Evolutionary conservation across 2,329 filamentous ascomycete species (phyloP).

Genomic region (Fonsecaea erecta): DNA sequence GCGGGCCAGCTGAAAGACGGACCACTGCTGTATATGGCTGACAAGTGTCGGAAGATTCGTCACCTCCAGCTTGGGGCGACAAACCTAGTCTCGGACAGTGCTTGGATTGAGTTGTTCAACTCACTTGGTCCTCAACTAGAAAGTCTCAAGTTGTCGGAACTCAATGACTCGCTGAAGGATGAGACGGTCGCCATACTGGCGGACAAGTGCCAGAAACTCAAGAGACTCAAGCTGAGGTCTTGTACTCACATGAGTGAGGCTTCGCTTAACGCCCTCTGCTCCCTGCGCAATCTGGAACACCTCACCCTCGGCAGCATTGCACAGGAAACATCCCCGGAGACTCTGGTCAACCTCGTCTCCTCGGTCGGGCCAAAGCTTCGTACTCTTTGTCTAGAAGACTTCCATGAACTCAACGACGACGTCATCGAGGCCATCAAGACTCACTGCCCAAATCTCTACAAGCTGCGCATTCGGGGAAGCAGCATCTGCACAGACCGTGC

Average conservation of each 20-base stretch:
- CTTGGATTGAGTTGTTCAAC: constrained; percentile 73
- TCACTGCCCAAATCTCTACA: constrained; percentile 69
- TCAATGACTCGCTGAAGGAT: constrained; percentile 80
- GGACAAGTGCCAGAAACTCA: constrained; percentile 68
- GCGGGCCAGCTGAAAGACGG: constrained; percentile 90
- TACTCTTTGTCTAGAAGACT: constrained; percentile 76
- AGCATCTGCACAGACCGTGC: constrained; percentile 74
- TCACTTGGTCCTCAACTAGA: constrained; percentile 69
- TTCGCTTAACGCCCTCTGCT: constrained; percentile 68
- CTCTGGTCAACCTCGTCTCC: constrained; percentile 65
- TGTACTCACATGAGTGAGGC: constrained; percentile 74
- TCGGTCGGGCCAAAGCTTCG: constrained; percentile 68
- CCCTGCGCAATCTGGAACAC: constrained; percentile 69
- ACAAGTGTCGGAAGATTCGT: constrained; percentile 70
- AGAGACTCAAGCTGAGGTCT: constrained; percentile 77
- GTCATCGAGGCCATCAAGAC: constrained; percentile 73
- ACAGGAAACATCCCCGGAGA: constrained; percentile 59
- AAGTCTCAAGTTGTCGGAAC: constrained; percentile 77
- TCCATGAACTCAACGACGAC: constrained; percentile 66
- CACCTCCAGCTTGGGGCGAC: constrained; percentile 79
- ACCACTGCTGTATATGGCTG: constrained; percentile 79
- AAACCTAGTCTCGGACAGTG: constrained; percentile 77
- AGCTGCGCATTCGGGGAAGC: constrained; percentile 82
- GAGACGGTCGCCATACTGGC: constrained; percentile 67
- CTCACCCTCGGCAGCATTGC: constrained; percentile 72